These are phyloP conservation scores for Acacia melanoxylon DNA, from an alignment of 306 rosid genomes.

Conservation along the genomic window DNA sequence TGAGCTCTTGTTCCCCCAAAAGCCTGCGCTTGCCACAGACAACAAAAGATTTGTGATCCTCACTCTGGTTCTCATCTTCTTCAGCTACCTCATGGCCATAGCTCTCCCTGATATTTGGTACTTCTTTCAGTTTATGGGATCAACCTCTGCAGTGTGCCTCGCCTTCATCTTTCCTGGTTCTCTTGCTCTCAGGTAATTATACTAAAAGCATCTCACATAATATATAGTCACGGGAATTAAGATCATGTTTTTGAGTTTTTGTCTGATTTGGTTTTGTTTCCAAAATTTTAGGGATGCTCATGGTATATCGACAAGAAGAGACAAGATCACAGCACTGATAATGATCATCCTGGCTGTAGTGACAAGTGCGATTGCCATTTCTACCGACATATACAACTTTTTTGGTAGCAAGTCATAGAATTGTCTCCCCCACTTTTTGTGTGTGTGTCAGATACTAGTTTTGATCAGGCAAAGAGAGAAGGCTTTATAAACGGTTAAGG, in stretches of 20 bases:
- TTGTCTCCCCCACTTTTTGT: neutral
- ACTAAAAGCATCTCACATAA: neutral
- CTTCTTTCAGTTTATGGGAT: conserved; percentile 87
- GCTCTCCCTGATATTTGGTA: conserved; percentile 86
- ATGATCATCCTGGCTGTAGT: conserved; percentile 69
- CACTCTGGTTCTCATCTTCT: conserved; percentile 47
- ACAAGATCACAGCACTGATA: conserved; percentile 54
- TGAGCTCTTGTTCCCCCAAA: conserved; percentile 72
- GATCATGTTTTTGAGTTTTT: neutral
- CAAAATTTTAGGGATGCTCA: conserved; percentile 58
- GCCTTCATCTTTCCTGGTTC: conserved; percentile 91
- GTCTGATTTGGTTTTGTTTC: neutral
- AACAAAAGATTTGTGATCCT: conserved; percentile 62
- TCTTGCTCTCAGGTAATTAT: conserved; percentile 68
- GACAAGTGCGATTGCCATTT: conserved; percentile 72
- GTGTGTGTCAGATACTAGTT: conserved; percentile 15
- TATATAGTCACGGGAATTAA: neutral
- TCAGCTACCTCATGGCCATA: conserved; percentile 73
- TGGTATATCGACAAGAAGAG: conserved; percentile 64
- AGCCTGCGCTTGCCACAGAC: conserved; percentile 53
- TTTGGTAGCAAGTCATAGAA: conserved; percentile 26
- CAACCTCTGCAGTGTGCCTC: conserved; percentile 82
- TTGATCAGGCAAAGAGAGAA: conserved; percentile 3
- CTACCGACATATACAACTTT: conserved; percentile 51
- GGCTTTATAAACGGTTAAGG: neutral